Base-by-base conservation (phyloP, 768 basidiomycete genomes). In the Strobilomyces echinocephalus region DNA sequence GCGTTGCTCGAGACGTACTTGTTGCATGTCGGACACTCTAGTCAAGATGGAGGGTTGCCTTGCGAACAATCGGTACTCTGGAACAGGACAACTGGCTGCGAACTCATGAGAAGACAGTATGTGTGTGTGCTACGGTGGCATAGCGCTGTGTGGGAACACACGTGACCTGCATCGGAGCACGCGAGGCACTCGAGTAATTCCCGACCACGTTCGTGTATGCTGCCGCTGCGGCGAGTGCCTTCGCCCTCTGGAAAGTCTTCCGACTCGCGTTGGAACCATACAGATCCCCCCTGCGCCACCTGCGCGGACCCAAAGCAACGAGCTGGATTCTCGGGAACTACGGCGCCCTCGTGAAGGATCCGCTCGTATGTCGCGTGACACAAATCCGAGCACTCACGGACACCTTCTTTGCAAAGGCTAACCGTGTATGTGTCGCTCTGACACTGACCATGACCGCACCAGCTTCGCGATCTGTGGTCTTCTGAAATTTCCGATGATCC, bases 11-110 rank as follows among this genome's bases (percentile, higher is more conserved):
- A 34, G 41, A 77, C 78, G 60, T 59, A 95, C 94, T 95, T 95
- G 72, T 80, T 85, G 73, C 95, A 97, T 8, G 91, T 91, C 1
- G 95, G 95, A 62, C 95, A 97, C 72, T 97, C 94, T 12, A 97
- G 77, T 21, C 81, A 77, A 24, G 92, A 92, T 4, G 86, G 83
- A 3, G 92, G 92, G 60, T 91, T 87, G 36, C 88, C 90, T 55
- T 91, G 89, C n/a, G 80, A 79, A 68, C 89, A 91, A 34, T 70
- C 70, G 7, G 79, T 67, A 69, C 84, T 89, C 66, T 91, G 88
- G 69, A 89, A 91, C 49, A 69, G 55, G 45, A 82, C 66, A 16
- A 69, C 69, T 18, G 59, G 42, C 30, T 65, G 60, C 12, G 74
- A 64, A 60, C 59, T 75, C 77, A 78, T 79, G 26, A 50, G 52